A percentile compares a stretch with the other conserved stretches of the same genome.
Conservation (phyloP, 139 green algal genomes). For the Chlorella sorokiniana region DNA sequence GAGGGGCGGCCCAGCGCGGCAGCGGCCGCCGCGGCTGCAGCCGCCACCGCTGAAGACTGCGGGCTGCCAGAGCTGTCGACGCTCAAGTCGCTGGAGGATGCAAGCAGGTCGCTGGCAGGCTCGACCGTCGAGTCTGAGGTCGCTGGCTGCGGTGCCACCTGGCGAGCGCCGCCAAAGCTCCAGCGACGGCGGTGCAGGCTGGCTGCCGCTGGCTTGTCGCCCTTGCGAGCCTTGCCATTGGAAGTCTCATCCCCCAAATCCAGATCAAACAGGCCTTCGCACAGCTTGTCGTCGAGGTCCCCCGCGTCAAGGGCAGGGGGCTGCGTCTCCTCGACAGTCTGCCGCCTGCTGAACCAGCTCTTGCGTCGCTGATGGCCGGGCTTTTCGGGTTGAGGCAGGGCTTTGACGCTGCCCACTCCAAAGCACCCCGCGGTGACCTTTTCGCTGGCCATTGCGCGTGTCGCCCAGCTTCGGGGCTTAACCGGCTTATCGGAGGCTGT, state of each 20-base stretch:
- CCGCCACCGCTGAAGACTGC: not conserved
- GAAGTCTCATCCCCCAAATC: not conserved
- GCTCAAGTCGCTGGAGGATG: not conserved
- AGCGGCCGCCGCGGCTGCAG: not conserved
- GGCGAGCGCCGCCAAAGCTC: constrained; percentile 20
- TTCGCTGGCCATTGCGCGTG: too few relatives aligned
- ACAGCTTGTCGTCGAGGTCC: not conserved
- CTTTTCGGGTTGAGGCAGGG: not conserved
- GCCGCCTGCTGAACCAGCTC: not conserved
- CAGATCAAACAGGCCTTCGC: not conserved
- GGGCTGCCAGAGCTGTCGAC: not conserved
- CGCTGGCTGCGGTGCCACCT: constrained; percentile 16
- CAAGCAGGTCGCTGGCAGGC: not conserved
- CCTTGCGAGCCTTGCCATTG: not conserved
- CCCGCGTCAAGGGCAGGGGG: not conserved
- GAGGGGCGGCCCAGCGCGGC: not conserved
- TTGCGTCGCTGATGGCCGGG: not conserved
- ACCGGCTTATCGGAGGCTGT: too few relatives aligned
- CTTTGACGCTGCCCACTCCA: not conserved
- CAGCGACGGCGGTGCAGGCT: constrained; percentile 20
- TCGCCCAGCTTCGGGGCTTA: too few relatives aligned
- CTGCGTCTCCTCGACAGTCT: not conserved
- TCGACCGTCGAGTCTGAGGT: not conserved
- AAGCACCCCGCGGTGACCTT: not conserved
- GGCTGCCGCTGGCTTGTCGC: not conserved